Evolutionary conservation across 2,329 filamentous ascomycete species (phyloP), one percentile per base, ranked within the genome.

Genomic region (Trichophaea hybrida): DNA sequence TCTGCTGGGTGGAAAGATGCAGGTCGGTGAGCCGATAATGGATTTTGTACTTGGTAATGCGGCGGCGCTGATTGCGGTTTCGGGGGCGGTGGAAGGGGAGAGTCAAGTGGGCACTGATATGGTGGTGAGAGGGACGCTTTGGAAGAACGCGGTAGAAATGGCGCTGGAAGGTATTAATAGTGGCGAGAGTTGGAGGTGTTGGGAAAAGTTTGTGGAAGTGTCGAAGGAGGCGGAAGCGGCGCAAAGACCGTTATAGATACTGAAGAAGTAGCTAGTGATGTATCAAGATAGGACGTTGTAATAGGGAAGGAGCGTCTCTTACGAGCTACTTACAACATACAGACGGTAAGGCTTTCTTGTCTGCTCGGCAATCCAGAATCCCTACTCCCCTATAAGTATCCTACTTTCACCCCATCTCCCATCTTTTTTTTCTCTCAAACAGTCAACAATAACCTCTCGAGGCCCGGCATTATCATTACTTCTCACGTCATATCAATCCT

Each of bases 11-110:
- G 64, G 64, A 61, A 62, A 4, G 77, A 78, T 55, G 85, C 86
- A 63, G 79, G 94, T 72, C 8, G 81, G 94, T 67, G 82, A 95
- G 67, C 88, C 93, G 0, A 87, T 98, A 56, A 73, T 96, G 63
- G 85, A 94, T 70, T 98, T 98, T 70, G 88, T 98, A 17, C 78
- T 97, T 55, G 86, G 97, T 73, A 98, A 98, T 70, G 86, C 91
- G 1, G 90, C 91, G 0, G 88, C 89, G 1, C 75, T 98, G 55
- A 79, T 98, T 57, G 91, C 94, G 0, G 80, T 86, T 2, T 85
- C 88, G 1, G 93, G 93, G 2, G 77, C 95, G 37, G 94, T 89
- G 70, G 91, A 97, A 65, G 81, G 78, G 51, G 86, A 84, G 0
- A 88, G 94, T 68, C 77, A 83, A 46, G 88, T 95, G 51, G 80